Evolutionary conservation across 2,329 filamentous ascomycete species (phyloP).

Genomic region (Diaporthe longicolla): DNA sequence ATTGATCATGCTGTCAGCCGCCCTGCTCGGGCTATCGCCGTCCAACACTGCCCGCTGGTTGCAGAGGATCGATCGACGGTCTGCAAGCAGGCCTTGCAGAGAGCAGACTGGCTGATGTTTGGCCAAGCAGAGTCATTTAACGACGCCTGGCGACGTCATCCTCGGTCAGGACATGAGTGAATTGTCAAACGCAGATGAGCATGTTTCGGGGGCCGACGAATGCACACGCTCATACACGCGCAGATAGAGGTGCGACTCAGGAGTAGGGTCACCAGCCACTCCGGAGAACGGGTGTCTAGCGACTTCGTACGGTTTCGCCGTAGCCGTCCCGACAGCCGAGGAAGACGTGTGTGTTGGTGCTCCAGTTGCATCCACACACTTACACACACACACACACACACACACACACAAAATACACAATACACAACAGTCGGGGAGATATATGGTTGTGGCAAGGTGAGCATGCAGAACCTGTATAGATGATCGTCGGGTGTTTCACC

Average conservation of each 20-base stretch:
- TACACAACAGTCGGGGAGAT: neutral
- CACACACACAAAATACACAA: neutral
- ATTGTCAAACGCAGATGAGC: conserved; percentile 19
- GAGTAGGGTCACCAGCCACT: conserved; percentile 27
- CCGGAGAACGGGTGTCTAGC: conserved; percentile 12
- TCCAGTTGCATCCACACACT: neutral
- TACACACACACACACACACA: neutral
- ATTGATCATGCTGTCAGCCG: conserved; percentile 5
- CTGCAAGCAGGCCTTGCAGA: conserved; percentile 18
- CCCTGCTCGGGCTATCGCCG: conserved; percentile 21
- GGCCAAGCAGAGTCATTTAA: conserved; percentile 10
- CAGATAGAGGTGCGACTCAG: conserved; percentile 18
- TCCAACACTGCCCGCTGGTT: conserved; percentile 8
- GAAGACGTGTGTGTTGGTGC: neutral
- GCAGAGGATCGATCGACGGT: conserved; percentile 26
- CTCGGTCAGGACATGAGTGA: conserved; percentile 5
- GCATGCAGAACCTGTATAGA: neutral
- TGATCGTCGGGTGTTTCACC: neutral
- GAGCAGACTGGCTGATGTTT: neutral
- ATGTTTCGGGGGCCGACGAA: conserved; percentile 29
- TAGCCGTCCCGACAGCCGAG: conserved; percentile 27
- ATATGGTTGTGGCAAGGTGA: neutral
- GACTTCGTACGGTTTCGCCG: conserved; percentile 26
- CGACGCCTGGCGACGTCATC: conserved; percentile 3
- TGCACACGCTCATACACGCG: neutral